phyloP scores from a whole-genome alignment of 2,329 filamentous ascomycete genomes.

The Cephalotrichum gorgonifer region DNA sequence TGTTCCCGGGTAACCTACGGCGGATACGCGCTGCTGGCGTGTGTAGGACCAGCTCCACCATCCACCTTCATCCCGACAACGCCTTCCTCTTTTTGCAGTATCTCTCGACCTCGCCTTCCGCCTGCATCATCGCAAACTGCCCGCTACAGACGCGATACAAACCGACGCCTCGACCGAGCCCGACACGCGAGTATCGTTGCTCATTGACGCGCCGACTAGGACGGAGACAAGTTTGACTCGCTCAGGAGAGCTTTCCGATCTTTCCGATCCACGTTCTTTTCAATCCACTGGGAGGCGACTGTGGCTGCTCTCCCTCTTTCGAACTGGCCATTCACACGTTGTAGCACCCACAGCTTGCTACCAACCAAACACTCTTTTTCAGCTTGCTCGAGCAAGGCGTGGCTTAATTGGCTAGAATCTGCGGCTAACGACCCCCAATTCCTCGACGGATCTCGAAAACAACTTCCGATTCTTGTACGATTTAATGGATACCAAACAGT shows the following conservation, averaged over 20 bases:
- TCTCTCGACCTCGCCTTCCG: not conserved
- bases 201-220: not conserved
- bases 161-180: not conserved
- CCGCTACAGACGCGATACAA: not conserved
- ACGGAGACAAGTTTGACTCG: not conserved
- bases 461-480: not conserved
- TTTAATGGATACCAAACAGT: not conserved
- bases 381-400: not conserved
- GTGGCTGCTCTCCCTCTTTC: not conserved
- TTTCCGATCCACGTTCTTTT: too few relatives aligned
- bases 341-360: not conserved
- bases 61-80: not conserved
- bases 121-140: not conserved
- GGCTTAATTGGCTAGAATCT: too few relatives aligned
- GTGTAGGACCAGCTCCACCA: not conserved
- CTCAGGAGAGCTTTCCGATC: too few relatives aligned
- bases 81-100: not conserved
- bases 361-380: too few relatives aligned
- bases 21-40: not conserved
- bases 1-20: not conserved
- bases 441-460: not conserved
- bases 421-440: too few relatives aligned
- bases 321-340: not conserved
- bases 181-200: not conserved
- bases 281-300: not conserved